These are phyloP conservation scores for Acrasis kona DNA, from an alignment of 78 protist genomes.

Conservation along the genomic window DNA sequence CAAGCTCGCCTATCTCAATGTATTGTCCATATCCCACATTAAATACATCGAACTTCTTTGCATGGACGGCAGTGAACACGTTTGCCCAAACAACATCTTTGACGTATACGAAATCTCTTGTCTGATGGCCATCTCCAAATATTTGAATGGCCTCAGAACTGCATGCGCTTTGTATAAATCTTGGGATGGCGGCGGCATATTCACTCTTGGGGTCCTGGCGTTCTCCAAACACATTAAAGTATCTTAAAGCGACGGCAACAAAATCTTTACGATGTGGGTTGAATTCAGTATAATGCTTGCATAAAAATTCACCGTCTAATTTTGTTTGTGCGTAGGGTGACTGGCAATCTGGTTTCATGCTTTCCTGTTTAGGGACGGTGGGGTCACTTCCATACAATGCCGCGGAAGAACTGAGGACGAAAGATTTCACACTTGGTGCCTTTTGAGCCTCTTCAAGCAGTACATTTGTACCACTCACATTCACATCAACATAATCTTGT, in stretches of 20 bases:
- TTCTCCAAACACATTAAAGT: slow-evolving; percentile 35
- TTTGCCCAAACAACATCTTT: slow-evolving; percentile 15
- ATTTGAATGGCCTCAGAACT: no score
- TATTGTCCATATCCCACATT: slow-evolving; percentile 15
- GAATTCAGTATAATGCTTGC: neutral
- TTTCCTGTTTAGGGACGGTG: neutral
- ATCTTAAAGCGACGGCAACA: neutral
- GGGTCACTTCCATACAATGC: slow-evolving; percentile 25
- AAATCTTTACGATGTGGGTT: neutral
- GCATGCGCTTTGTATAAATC: slow-evolving; percentile 3
- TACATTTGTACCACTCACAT: neutral
- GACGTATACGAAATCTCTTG: slow-evolving; percentile 30
- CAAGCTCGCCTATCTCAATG: slow-evolving; percentile 9
- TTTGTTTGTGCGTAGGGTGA: slow-evolving; percentile 41
- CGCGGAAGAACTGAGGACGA: slow-evolving; percentile 9
- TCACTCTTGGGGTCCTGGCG: slow-evolving; percentile 26
- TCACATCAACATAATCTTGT: slow-evolving; percentile 15
- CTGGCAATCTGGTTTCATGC: neutral
- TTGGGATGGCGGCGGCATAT: slow-evolving; percentile 26
- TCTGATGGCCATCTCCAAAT: slow-evolving; percentile 43
- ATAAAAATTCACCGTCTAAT: slow-evolving; percentile 11
- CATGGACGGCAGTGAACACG: neutral
- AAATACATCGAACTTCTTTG: neutral
- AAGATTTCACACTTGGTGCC: neutral
- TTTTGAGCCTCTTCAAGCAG: slow-evolving; percentile 13